phyloP scores from a whole-genome alignment of 2,329 filamentous ascomycete genomes.

The Epichloe festucae region DNA sequence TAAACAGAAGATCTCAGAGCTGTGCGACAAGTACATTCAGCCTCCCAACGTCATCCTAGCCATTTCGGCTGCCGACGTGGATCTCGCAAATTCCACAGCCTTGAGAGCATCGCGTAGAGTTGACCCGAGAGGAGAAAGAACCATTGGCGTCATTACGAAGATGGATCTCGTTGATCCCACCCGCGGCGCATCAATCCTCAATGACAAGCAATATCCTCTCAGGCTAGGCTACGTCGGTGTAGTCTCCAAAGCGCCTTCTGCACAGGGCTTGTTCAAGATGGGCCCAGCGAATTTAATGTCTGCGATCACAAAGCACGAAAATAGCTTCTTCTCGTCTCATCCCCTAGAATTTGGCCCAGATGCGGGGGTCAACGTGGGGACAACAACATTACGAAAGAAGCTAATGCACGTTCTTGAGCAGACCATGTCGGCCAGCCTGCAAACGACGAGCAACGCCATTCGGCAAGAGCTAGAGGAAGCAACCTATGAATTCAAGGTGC shows the following conservation, averaged over 20 bases:
- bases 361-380: conserved; percentile 65
- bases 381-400: conserved; percentile 79
- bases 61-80: conserved; percentile 94
- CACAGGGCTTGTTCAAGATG: conserved; percentile 67
- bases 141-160: conserved; percentile 97
- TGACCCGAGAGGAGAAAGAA: conserved; percentile 86
- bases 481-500: conserved; percentile 97
- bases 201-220: conserved; percentile 84
- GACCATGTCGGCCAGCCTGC: conserved; percentile 88
- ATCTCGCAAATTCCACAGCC: conserved; percentile 91
- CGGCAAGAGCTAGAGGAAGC: conserved; percentile 92
- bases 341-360: conserved; percentile 65
- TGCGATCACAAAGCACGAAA: conserved; percentile 79
- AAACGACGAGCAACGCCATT: conserved; percentile 82
- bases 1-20: conserved; percentile 88
- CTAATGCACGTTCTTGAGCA: conserved; percentile 94
- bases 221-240: conserved; percentile 95
- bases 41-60: conserved; percentile 91
- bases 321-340: conserved; percentile 74
- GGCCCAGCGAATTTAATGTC: conserved; percentile 66
- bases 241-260: conserved; percentile 64
- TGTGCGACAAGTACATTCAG: conserved; percentile 98
- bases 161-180: conserved; percentile 90
- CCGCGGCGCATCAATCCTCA: conserved; percentile 66
- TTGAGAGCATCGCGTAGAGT: conserved; percentile 80